Conservation (phyloP, 2,329 filamentous ascomycete species). For the Ceratocystis smalleyi region DNA sequence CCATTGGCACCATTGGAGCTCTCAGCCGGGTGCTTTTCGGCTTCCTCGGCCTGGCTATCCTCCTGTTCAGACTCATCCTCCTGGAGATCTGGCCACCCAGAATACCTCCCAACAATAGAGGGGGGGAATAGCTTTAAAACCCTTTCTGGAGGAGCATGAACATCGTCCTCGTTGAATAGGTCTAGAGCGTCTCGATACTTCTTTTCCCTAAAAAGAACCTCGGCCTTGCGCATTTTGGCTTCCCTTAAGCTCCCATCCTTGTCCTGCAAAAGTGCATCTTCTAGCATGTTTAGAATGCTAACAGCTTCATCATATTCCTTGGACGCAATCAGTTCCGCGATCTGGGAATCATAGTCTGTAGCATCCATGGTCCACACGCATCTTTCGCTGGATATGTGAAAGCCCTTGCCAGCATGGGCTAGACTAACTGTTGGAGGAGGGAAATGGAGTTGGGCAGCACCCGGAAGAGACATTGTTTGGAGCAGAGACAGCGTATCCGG, state of each 20-base stretch:
- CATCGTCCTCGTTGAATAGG: slow-evolving; percentile 67
- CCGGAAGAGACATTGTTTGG: slow-evolving; percentile 68
- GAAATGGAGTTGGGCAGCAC: slow-evolving; percentile 74
- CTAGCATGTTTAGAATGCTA: slow-evolving; percentile 73
- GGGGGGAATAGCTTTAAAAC: slow-evolving; percentile 75
- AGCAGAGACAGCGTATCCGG: slow-evolving; percentile 81
- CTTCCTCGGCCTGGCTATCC: slow-evolving; percentile 18
- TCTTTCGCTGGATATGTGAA: slow-evolving; percentile 81
- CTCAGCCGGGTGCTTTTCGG: slow-evolving; percentile 18
- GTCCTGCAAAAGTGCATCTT: slow-evolving; percentile 74
- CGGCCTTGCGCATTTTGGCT: slow-evolving; percentile 83
- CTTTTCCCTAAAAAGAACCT: slow-evolving; percentile 62
- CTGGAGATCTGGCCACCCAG: slow-evolving; percentile 34
- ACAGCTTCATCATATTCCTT: slow-evolving; percentile 79
- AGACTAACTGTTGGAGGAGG: slow-evolving; percentile 83
- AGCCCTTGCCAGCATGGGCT: slow-evolving; percentile 92
- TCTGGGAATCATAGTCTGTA: slow-evolving; percentile 77
- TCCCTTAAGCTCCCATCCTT: slow-evolving; percentile 69
- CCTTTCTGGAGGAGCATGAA: slow-evolving; percentile 74
- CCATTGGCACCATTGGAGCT: slow-evolving; percentile 1
- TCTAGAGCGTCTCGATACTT: slow-evolving; percentile 80
- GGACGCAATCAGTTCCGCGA: slow-evolving; percentile 62
- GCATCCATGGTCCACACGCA: slow-evolving; percentile 94
- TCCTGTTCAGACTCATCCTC: slow-evolving; percentile 31
- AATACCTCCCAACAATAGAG: slow-evolving; percentile 68